Evolutionary conservation across 768 basidiomycete species (phyloP), one percentile per base, ranked within the genome.

Genomic region (Hericium rajendrae): DNA sequence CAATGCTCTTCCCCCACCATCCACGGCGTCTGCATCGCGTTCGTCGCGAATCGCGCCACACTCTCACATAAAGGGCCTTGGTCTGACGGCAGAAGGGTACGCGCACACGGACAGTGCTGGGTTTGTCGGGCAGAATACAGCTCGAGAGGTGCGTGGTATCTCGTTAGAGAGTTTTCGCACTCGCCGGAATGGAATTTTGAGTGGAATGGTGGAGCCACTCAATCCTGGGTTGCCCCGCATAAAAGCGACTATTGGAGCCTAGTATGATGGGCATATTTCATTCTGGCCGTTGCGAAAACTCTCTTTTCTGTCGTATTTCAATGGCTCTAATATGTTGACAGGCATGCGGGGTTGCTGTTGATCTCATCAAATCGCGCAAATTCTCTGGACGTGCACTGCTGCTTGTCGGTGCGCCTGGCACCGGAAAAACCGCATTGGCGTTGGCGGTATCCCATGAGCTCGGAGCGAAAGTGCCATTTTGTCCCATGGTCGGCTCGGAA

Each of bases 401-500:
- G 43, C 81, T 98, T 39, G 95, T 91, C 24, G 97, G 97, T 56
- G 92, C 92, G 20, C 97, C 97, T 1, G 94, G 97, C 15, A 99
- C 97, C 3, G 95, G 97, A 11, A 99, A 99, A 75, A 99, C 97
- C 0, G 97, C 97, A 0, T 81, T 98, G 26, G 94, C 97, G 2
- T 72, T 98, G n/a, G 97, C 93, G 0, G 82, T 98, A 26, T 87
- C 93, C 6, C 94, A 97, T 59, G 97, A 98, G 65, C 80, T 99
- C 0, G 97, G 97, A 0, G 74, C 81, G 20, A 97, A 97, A 66
- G 94, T 97, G 1, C 97, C 97, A 0, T 98, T 99, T 69, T 97
- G 95, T 70, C 93, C 94, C 4, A 97, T 97, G 92, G 97, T 98
- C 46, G 97, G 97, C 0, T 88, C 86, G 18, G 97, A 99, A 72